Evolutionary conservation across 768 basidiomycete species (phyloP), one percentile per base, ranked within the genome.

Genomic region (Macrolepiota fuliginosa): DNA sequence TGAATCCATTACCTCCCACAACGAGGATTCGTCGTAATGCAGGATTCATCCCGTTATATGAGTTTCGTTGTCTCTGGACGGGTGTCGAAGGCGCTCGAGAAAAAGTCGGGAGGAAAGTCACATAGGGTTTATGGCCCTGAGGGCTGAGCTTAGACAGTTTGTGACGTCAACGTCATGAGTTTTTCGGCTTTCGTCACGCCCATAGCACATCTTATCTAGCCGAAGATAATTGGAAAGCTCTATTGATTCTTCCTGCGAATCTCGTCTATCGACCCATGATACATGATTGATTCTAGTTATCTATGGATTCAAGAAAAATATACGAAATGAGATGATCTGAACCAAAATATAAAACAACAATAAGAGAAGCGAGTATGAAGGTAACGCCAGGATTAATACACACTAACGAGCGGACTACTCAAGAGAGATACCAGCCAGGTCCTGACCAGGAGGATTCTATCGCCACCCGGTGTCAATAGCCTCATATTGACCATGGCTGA

Each of bases 1-100:
- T 87, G 78, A 97, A 98, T 4, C 97, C 97, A 77, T 97, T 97
- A 49, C 97, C 97, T n/a, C 97, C 97, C 1, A 98, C 84, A 45
- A 99, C 94, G n/a, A 98, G 85, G 39, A 98, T 82, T 69, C 80
- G 89, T 57, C 79, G 83, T 56, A 79, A 59, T 24, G 79, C 62
- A 36, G 72, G 58, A 61, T 67, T 74, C 77, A 77, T 78, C 47
- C 61, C 19, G 54, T 57, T 50, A 46, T 25, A 40, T 29, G 25
- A 35, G 32, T 45, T 27, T 61, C 36, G 50, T 40, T 45, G 53
- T 12, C 29, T 47, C 19, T 27, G 54, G 19, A 37, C 25, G 47
- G 37, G 42, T 54, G 42, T 54, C 12, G 47, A 25, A 29, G 32
- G 5, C 15, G 36, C 54, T 56, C n/a, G 32, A 53, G 50, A 54